These are phyloP conservation scores for Liquidambar formosana DNA, from an alignment of 164 flowering plant genomes.

Conservation along the genomic window DNA sequence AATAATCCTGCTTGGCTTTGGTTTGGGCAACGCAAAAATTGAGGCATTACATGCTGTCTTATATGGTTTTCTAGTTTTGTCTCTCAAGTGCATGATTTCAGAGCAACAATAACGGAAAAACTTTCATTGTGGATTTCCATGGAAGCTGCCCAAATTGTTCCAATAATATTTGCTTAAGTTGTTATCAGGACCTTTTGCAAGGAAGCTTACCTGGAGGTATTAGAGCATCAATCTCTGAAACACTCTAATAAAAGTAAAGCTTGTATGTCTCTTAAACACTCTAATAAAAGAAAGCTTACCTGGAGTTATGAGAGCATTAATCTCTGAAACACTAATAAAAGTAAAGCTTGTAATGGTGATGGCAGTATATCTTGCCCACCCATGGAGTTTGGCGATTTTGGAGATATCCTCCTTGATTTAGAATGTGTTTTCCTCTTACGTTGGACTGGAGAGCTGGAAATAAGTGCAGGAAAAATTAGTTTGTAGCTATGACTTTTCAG, in stretches of 20 bases:
- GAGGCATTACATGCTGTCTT: too few relatives aligned
- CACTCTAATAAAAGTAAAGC: constrained; percentile 26
- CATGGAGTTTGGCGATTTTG: constrained; percentile 64
- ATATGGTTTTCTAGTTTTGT: not conserved
- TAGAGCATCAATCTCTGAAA: constrained; percentile 15
- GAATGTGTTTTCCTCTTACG: constrained; percentile 49
- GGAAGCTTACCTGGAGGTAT: constrained; percentile 30
- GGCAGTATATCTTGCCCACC: constrained; percentile 60
- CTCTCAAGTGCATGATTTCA: constrained; percentile 11
- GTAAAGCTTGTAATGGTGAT: constrained; percentile 32
- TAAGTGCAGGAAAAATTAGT: constrained; percentile 59
- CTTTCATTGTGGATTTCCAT: constrained; percentile 58
- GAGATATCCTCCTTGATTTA: constrained; percentile 47
- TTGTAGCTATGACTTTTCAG: constrained; percentile 51
- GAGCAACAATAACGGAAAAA: constrained; percentile 65
- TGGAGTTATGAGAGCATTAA: not conserved
- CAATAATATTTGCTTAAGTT: constrained; percentile 68
- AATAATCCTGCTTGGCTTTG: too few relatives aligned
- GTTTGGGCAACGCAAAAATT: too few relatives aligned
- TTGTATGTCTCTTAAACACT: constrained; percentile 7
- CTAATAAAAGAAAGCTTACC: not conserved
- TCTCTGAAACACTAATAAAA: constrained; percentile 21
- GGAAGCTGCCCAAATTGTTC: constrained; percentile 77
- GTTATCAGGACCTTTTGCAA: constrained; percentile 49
- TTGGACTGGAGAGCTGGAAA: constrained; percentile 61